Base-by-base conservation (phyloP, 768 basidiomycete genomes). In the Pisolithus albus region DNA sequence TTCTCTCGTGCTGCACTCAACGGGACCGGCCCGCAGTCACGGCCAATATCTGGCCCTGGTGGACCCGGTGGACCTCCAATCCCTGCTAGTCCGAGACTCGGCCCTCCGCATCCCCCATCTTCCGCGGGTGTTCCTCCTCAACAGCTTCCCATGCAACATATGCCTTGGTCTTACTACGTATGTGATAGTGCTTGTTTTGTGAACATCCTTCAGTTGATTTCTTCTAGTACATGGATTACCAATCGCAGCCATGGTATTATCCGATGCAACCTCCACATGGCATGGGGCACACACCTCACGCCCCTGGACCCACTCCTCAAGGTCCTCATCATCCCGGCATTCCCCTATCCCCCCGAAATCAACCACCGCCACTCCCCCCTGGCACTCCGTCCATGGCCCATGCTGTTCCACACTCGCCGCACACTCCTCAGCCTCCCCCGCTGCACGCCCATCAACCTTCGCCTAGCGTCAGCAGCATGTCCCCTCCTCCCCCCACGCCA, bases 271-370 rank as follows among this genome's bases (percentile, higher is more conserved):
- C 52, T 21, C 53, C 54, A 44, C 60, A 56, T 39, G 60, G 55
- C 19, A 67, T 68, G 55, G 72, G 70, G 9, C 71, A 75, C 30
- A 76, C 76, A 6, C 71, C 75, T 60, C 55, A 70, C 23, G 68
- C 63, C 23, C 61, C 65, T 28, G 65, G 70, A 0, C 61, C 64
- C 19, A 60, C 65, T n/a, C 61, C 70, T 51, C 73, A 70, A 46
- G 61, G 70, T 28, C 75, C 73, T 24, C 75, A 74, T 45, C 75
- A 80, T 57, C 56, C 70, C 30, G 69, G 69, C 47, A 78, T 83
- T 67, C 75, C 84, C 5, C 79, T 88, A 74, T 88, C 87, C 15
- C 86, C 87, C 36, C 80, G 84, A 56, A 82, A 77, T 59, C 78
- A 75, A 32, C 73, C 77, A 46, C 72, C 71, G 11, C 69, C 60